Evolutionary conservation across 106 monocot genomes (phyloP).

Genomic region (Apostasia ramifera): DNA sequence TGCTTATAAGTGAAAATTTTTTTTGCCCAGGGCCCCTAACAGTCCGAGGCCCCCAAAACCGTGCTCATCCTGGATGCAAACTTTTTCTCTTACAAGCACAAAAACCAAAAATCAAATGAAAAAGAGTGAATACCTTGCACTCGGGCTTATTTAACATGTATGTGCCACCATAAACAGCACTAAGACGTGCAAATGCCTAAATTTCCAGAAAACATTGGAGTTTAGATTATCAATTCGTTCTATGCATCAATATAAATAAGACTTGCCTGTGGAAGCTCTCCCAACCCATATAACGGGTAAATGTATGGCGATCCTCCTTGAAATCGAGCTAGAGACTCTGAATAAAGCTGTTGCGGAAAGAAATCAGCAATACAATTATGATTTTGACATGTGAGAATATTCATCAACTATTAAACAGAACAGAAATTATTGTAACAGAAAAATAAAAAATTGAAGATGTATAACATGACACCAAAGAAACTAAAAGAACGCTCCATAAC

Average conservation of each 20-base stretch:
- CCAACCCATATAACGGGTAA: slow-evolving; percentile 83
- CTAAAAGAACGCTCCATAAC: no score
- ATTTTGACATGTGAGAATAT: no score
- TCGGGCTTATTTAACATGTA: slow-evolving; percentile 83
- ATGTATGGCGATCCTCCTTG: slow-evolving; percentile 91
- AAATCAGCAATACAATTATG: not conserved
- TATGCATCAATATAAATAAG: slow-evolving; percentile 1
- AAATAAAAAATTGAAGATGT: no score
- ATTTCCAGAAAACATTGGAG: slow-evolving; percentile 2
- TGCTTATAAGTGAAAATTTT: no score
- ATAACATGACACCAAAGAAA: no score
- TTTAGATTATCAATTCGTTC: not conserved
- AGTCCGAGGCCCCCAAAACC: no score
- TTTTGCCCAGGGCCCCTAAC: no score
- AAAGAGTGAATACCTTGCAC: slow-evolving; percentile 50
- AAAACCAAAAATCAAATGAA: not conserved
- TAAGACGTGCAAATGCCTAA: slow-evolving; percentile 83
- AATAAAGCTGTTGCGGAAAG: slow-evolving; percentile 45
- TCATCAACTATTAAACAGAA: no score
- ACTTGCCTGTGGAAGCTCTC: slow-evolving; percentile 70
- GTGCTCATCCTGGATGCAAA: no score
- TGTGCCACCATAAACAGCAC: slow-evolving; percentile 88
- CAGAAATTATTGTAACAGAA: no score
- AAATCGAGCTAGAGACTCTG: slow-evolving; percentile 77
- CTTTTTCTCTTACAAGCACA: no score